A percentile compares a stretch with the other conserved stretches of the same genome.
Evolutionary conservation across 2,329 filamentous ascomycete genomes (phyloP).

Genomic region (Elsinoe arachidis): DNA sequence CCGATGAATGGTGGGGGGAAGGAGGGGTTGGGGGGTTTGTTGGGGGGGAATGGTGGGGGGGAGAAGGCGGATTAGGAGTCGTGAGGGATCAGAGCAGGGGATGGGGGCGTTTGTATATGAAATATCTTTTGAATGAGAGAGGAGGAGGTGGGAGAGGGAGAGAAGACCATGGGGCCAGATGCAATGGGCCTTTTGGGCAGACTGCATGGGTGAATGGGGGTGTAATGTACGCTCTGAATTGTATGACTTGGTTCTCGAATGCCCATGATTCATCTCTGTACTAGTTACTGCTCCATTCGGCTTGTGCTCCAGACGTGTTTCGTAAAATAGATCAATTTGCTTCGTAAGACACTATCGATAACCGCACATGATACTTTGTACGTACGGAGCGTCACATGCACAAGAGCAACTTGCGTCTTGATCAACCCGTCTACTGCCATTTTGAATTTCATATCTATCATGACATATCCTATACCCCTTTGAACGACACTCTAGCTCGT

Average conservation of each 20-base stretch:
- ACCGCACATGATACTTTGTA: no score
- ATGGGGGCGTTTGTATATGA: no score
- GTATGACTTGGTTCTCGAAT: neutral
- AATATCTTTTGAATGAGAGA: neutral
- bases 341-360: no score
- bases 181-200: neutral
- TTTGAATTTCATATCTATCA: neutral
- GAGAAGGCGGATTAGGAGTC: slow-evolving; percentile 12
- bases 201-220: neutral
- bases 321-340: no score
- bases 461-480: neutral
- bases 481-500: slow-evolving; percentile 19
- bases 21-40: slow-evolving; percentile 2
- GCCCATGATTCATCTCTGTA: neutral
- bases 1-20: neutral
- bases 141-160: neutral
- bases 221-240: neutral
- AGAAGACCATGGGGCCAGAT: neutral
- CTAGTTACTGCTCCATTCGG: no score
- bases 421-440: neutral
- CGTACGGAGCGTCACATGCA: no score
- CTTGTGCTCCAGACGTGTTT: no score
- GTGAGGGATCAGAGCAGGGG: no score
- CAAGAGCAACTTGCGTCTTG: no score
- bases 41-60: slow-evolving; percentile 1